Base-by-base conservation (phyloP, 169 alveolate species). In the Plasmodium blacklocki region DNA sequence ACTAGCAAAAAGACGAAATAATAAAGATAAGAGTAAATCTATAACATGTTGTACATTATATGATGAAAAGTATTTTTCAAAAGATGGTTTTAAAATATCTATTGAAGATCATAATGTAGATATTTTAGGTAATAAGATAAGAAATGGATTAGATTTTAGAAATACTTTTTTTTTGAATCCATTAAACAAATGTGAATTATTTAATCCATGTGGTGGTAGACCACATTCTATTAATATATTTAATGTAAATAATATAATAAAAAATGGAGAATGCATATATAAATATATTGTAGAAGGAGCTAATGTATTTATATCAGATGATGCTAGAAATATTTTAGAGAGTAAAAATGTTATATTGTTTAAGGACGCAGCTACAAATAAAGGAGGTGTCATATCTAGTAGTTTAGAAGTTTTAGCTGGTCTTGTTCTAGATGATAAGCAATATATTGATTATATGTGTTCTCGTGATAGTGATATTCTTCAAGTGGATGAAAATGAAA, bases 131-230 rank as follows among this genome's bases (percentile, higher is more conserved):
- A 78, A 93, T 14, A 58, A 9, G 21, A 94, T 92, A 26, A 88
- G 88, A 52, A 88, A 94, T 39, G 98, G 98, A 1, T 87, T 89
- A 60, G 95, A 94, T 50, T 93, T 94, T 76, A 93, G 97, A 47
- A 94, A 95, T 66, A 92, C 32, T 8, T 95, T 95, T 73, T 96
- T 93, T 59, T 89, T 92, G 7, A 87, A 91, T 11, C 88, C 92
- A 26, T 87, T 86, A 63, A 93, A 93, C 19, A 3, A 88, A 8
- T 96, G 96, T 19, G 97, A 94, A 64, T 83, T 96, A 70, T 95
- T 96, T 75, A 95, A 94, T 59, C 98, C 98, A 3, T 95, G 97
- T 85, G 98, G 97, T n/a, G 98, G 98, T 21, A 85, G 98, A 43
- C 98, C 97, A 15, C 93, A 94, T 29, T 86, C 97, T 6, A 92